These are phyloP conservation scores for Trifolium subterraneum DNA, from an alignment of 306 rosid species.

Conservation along the genomic window DNA sequence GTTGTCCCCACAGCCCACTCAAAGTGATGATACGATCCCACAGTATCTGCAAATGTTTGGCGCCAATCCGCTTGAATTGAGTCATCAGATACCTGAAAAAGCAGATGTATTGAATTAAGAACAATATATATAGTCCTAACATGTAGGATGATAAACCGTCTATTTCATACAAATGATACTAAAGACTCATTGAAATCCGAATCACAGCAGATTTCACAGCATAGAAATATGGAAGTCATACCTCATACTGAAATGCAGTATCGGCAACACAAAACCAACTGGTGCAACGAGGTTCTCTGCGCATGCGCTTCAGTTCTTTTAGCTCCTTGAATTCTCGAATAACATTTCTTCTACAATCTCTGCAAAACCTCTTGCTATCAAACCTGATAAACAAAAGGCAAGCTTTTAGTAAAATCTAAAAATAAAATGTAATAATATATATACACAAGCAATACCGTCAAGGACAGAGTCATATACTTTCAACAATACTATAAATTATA, in stretches of 20 bases:
- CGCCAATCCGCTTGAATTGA: slow-evolving; percentile 91
- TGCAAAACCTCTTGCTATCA: slow-evolving; percentile 99
- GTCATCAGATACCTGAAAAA: slow-evolving; percentile 81
- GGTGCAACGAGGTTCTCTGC: slow-evolving; percentile 93
- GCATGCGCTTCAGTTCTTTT: slow-evolving; percentile 93
- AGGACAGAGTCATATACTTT: not conserved
- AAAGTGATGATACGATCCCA: slow-evolving; percentile 86
- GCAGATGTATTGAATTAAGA: slow-evolving; percentile 22
- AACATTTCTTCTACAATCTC: slow-evolving; percentile 99
- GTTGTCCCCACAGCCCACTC: slow-evolving; percentile 99
- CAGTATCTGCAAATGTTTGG: slow-evolving; percentile 82
- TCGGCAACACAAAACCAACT: slow-evolving; percentile 98
- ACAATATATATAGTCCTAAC: slow-evolving; percentile 26
- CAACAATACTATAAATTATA: slow-evolving; percentile 19
- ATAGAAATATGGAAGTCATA: slow-evolving; percentile 50
- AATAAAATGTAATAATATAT: not conserved
- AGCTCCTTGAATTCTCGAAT: slow-evolving; percentile 98
- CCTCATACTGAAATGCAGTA: slow-evolving; percentile 95
- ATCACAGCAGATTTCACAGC: slow-evolving; percentile 35
- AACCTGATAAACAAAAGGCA: slow-evolving; percentile 67
- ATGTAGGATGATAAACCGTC: slow-evolving; percentile 26
- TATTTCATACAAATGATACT: slow-evolving; percentile 26
- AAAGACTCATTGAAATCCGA: slow-evolving; percentile 32
- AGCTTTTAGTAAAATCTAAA: slow-evolving; percentile 34
- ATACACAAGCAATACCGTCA: not conserved